phyloP scores from a whole-genome alignment of 73 alveolate genomes.

The Urostyla sp. region DNA sequence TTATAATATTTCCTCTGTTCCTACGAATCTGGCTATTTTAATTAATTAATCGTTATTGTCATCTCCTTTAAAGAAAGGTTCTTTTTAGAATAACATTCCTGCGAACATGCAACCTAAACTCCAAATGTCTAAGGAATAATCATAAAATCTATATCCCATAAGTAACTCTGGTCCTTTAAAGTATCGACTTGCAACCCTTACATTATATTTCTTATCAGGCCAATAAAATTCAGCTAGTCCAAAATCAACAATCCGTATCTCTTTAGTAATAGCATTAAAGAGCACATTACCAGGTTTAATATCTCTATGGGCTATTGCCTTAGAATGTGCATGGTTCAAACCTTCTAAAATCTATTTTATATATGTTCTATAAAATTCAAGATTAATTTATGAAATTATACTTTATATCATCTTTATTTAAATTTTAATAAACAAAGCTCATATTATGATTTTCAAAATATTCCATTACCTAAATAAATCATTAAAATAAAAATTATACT shows the following conservation, averaged over 20 bases:
- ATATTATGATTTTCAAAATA: slow-evolving; percentile 73
- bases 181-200: slow-evolving; percentile 81
- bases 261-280: slow-evolving; percentile 68
- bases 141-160: slow-evolving; percentile 74
- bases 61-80: slow-evolving; percentile 81
- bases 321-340: slow-evolving; percentile 81
- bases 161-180: slow-evolving; percentile 86
- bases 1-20: slow-evolving; percentile 69
- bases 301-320: slow-evolving; percentile 82
- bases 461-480: slow-evolving; percentile 59
- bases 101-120: slow-evolving; percentile 90
- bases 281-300: slow-evolving; percentile 82
- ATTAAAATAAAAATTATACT: neutral
- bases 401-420: slow-evolving; percentile 78
- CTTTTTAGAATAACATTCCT: slow-evolving; percentile 79
- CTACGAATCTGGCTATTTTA: slow-evolving; percentile 78
- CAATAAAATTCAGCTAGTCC: slow-evolving; percentile 90
- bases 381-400: too few relatives aligned
- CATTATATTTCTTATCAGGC: slow-evolving; percentile 72
- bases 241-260: slow-evolving; percentile 85
- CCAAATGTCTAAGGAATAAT: slow-evolving; percentile 87
- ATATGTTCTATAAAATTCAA: too few relatives aligned
- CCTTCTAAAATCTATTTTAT: slow-evolving; percentile 68
- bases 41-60: slow-evolving; percentile 82
- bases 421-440: slow-evolving; percentile 67